Evolutionary conservation across 1,284 basidiomycete species (phyloP).

Genomic region (Cutaneotrichosporon mucoides): DNA sequence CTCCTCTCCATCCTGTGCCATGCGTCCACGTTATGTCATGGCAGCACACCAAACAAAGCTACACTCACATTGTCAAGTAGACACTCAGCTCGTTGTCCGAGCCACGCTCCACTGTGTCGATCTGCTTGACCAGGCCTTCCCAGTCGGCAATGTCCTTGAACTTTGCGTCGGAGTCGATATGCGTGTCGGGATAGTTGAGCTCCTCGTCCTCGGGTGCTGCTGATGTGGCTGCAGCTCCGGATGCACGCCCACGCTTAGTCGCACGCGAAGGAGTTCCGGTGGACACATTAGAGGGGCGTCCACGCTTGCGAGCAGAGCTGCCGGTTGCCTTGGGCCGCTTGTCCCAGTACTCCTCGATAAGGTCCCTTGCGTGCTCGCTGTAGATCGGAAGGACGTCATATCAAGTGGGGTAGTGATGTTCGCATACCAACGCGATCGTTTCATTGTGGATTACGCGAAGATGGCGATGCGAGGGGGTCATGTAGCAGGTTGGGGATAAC

Average conservation of each 20-base stretch:
- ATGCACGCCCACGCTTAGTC: slow-evolving; percentile 3
- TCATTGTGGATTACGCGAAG: not conserved
- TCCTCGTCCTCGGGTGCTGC: slow-evolving; percentile 54
- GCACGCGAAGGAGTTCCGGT: slow-evolving; percentile 5
- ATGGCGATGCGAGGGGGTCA: no score
- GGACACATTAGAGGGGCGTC: slow-evolving; percentile 11
- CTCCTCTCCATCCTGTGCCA: no score
- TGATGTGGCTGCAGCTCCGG: slow-evolving; percentile 38
- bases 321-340: slow-evolving; percentile 16
- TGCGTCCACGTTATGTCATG: no score
- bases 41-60: no score
- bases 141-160: slow-evolving; percentile 40
- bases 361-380: slow-evolving; percentile 35
- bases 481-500: no score
- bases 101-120: slow-evolving; percentile 43
- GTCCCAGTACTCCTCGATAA: slow-evolving; percentile 39
- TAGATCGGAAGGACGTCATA: no score
- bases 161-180: slow-evolving; percentile 32
- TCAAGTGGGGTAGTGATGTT: not conserved
- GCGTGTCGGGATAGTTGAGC: slow-evolving; percentile 49
- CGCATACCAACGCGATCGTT: not conserved
- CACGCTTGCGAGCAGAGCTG: slow-evolving; percentile 18
- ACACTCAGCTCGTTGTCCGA: slow-evolving; percentile 29
- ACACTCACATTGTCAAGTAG: slow-evolving; percentile 45
- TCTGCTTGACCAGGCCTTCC: slow-evolving; percentile 37